Evolutionary conservation across 345 rosid species (phyloP).

Genomic region (Excoecaria agallocha): DNA sequence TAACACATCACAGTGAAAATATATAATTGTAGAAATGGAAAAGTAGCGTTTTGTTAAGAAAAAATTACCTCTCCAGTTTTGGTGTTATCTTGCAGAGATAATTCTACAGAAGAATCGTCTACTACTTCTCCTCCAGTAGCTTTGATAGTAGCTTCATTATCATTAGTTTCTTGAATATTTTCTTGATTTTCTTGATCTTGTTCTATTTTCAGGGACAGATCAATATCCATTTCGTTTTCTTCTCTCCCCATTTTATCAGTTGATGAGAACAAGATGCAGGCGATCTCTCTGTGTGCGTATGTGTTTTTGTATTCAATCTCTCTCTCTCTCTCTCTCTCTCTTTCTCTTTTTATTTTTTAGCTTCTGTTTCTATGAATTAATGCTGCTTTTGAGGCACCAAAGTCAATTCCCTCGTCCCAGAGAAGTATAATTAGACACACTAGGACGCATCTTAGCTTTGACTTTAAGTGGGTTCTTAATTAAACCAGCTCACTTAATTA

Average conservation of each 20-base stretch:
- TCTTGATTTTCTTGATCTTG: not conserved
- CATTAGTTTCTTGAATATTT: slow-evolving; percentile 2
- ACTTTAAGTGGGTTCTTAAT: slow-evolving; percentile 34
- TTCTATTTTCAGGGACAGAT: slow-evolving; percentile 48
- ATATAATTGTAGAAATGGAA: not conserved
- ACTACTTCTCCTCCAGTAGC: slow-evolving; percentile 13
- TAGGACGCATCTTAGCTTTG: slow-evolving; percentile 49
- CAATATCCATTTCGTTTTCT: slow-evolving; percentile 34
- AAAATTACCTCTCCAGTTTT: slow-evolving; percentile 32
- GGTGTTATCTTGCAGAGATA: slow-evolving; percentile 16
- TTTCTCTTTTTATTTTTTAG: not conserved
- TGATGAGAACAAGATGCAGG: not conserved
- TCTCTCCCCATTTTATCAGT: not conserved
- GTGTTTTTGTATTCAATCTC: too few relatives aligned
- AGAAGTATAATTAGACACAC: slow-evolving; percentile 27
- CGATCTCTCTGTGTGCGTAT: not conserved
- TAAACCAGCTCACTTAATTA: slow-evolving; percentile 21
- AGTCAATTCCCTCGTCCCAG: slow-evolving; percentile 53
- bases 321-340: too few relatives aligned
- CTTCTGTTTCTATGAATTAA: not conserved
- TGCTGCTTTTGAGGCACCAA: slow-evolving; percentile 59
- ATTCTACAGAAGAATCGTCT: slow-evolving; percentile 12
- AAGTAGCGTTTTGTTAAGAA: not conserved
- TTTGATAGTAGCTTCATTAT: not conserved
- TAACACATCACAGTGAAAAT: not conserved